These are phyloP conservation scores for Phytomonas francai DNA, from an alignment of 208 protist genomes.

Conservation along the genomic window DNA sequence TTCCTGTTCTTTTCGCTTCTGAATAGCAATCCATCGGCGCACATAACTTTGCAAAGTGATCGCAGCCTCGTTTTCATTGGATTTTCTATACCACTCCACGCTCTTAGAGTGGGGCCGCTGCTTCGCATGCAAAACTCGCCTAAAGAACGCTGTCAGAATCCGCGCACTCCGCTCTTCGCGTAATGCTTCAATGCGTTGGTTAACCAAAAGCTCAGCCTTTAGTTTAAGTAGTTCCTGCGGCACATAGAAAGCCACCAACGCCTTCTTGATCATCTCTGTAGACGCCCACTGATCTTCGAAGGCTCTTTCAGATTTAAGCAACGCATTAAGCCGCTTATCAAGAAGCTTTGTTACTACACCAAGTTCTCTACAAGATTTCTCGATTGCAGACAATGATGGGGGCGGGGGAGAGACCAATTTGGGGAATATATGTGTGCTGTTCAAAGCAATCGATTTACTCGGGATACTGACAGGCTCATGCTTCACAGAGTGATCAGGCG, in stretches of 20 bases:
- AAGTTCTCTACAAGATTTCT: conserved; percentile 24
- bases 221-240: conserved; percentile 49
- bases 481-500: not conserved
- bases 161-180: conserved; percentile 41
- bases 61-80: conserved; percentile 17
- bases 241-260: conserved; percentile 46
- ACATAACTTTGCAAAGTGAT: conserved; percentile 62
- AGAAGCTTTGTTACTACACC: conserved; percentile 35
- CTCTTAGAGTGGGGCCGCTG: conserved; percentile 8
- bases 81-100: conserved; percentile 18
- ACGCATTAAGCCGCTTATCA: conserved; percentile 31
- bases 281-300: conserved; percentile 69
- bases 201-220: conserved; percentile 21
- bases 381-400: conserved; percentile 18
- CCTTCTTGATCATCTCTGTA: conserved; percentile 42
- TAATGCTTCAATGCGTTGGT: conserved; percentile 20
- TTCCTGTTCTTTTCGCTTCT: conserved; percentile 25
- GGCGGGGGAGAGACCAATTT: conserved; percentile 15
- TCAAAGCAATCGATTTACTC: not conserved
- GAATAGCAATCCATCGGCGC: conserved; percentile 47
- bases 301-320: conserved; percentile 48
- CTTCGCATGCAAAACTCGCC: conserved; percentile 15
- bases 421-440: not conserved
- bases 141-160: conserved; percentile 56
- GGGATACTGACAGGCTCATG: not conserved